Evolutionary conservation across 371 early-diverging fungal genomes (phyloP), one percentile per base, ranked within the genome.

Genomic region (Sanchytrium tribonematis): DNA sequence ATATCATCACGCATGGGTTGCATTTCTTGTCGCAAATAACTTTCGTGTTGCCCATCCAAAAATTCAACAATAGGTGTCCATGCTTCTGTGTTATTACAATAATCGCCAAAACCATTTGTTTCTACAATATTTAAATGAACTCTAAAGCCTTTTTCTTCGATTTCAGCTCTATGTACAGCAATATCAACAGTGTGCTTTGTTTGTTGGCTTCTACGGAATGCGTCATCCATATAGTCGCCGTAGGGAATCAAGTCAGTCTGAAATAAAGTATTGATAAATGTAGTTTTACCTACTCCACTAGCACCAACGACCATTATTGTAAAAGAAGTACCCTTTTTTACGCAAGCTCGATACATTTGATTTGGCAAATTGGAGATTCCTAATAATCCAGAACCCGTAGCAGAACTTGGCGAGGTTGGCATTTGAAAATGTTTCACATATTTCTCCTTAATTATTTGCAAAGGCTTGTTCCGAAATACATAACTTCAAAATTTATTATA

Each of bases 341-440:
- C 89, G 69, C 90, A 90, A 79, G 91, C 93, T 80, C 89, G 88
- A 77, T 95, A 95, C 70, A 88, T 81, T 79, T 97, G 96, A 82
- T 97, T 96, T 68, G 98, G 98, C 72, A 98, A 81, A 81, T 95
- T 93, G 76, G 95, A 91, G 73, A 98, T 91, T 71, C 98, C 98
- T 72, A 96, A 48, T 48, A 48, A 48, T 5, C 12, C 5, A 48
- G 22, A 12, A 48, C 12, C 12, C 22, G 48, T 22, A 48, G 48
- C 48, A 48, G 48, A 5, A 48, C 12, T 12, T 48, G 48, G 12
- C 5, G 48, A 22, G 22, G 48, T 22, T 48, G 48, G 48, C 5
- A 48, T 48, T 48, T 48, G 48, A 22, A 5, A 48, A 12, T 48
- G 48, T 48, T 48, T 48, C 48, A 48, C 5, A n/a, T n/a, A n/a